Evolutionary conservation across 73 alveolate species (phyloP).

Genomic region (Paramecium caudatum): DNA sequence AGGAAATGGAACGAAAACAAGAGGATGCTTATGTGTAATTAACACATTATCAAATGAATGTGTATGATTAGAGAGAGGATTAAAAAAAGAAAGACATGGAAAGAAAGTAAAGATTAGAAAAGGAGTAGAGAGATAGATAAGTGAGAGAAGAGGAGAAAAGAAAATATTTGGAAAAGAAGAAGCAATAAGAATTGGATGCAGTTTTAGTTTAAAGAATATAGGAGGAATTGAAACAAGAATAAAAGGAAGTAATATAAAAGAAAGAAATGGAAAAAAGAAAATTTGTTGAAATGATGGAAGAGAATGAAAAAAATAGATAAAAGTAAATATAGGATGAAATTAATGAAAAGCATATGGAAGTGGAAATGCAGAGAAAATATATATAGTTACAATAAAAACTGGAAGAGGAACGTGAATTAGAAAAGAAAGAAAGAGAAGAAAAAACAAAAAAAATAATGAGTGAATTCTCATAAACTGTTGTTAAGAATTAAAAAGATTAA

Average conservation of each 20-base stretch:
- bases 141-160: slow-evolving; percentile 75
- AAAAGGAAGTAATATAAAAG: slow-evolving; percentile 64
- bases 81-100: slow-evolving; percentile 65
- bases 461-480: slow-evolving; percentile 69
- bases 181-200: slow-evolving; percentile 75
- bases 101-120: slow-evolving; percentile 54
- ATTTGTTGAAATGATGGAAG: slow-evolving; percentile 72
- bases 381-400: slow-evolving; percentile 58
- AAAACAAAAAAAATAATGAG: slow-evolving; percentile 74
- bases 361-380: slow-evolving; percentile 64
- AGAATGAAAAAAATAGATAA: slow-evolving; percentile 69
- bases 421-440: slow-evolving; percentile 75
- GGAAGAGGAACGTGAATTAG: slow-evolving; percentile 72
- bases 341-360: slow-evolving; percentile 53
- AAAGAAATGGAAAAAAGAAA: slow-evolving; percentile 55
- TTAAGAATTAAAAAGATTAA: slow-evolving; percentile 68
- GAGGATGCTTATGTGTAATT: slow-evolving; percentile 72
- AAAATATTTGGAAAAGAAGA: slow-evolving; percentile 61
- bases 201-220: slow-evolving; percentile 60
- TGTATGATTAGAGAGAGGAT: slow-evolving; percentile 75
- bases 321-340: slow-evolving; percentile 60
- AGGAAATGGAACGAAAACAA: slow-evolving; percentile 28
- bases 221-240: slow-evolving; percentile 70
- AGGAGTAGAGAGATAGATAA: slow-evolving; percentile 73
- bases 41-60: slow-evolving; percentile 50